phyloP scores from a whole-genome alignment of 2,329 filamentous ascomycete species.

The Ophioceras dolichostomum region DNA sequence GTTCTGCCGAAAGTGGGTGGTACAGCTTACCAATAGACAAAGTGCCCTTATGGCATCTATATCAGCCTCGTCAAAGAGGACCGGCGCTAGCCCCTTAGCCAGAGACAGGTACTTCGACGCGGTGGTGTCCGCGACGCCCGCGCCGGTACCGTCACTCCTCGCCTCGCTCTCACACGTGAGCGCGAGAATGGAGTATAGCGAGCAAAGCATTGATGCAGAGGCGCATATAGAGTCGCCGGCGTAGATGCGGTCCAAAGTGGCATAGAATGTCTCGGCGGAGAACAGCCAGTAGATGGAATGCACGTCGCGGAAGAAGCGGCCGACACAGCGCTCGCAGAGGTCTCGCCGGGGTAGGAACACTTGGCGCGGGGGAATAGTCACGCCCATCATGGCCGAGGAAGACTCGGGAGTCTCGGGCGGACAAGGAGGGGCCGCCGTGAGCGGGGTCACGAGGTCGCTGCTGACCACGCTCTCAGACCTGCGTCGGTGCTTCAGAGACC shows the following conservation, averaged over 20 bases:
- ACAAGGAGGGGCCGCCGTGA: slow-evolving; percentile 7
- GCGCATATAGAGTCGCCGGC: slow-evolving; percentile 11
- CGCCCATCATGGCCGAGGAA: slow-evolving; percentile 1
- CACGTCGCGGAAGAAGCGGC: slow-evolving; percentile 15
- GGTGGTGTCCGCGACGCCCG: slow-evolving; percentile 1
- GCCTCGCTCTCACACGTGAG: slow-evolving; percentile 15
- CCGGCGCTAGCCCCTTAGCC: slow-evolving; percentile 12
- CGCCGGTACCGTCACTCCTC: slow-evolving; percentile 3
- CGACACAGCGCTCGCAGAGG: slow-evolving; percentile 14
- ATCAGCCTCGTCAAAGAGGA: slow-evolving; percentile 13
- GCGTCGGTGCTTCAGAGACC: slow-evolving; percentile 9
- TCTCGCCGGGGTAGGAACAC: slow-evolving; percentile 14
- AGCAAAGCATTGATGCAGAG: slow-evolving; percentile 12
- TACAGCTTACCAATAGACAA: slow-evolving; percentile 11
- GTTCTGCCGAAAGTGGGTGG: too few species aligned
- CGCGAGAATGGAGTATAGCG: slow-evolving; percentile 13
- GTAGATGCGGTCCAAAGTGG: slow-evolving; percentile 13
- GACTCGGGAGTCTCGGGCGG: slow-evolving; percentile 8
- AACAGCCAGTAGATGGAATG: slow-evolving; percentile 17
- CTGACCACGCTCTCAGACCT: neutral
- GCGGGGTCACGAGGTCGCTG: slow-evolving; percentile 8
- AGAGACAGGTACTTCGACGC: slow-evolving; percentile 11
- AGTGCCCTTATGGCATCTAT: slow-evolving; percentile 13
- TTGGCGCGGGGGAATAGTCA: slow-evolving; percentile 4
- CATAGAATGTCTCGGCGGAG: slow-evolving; percentile 13